phyloP scores from a whole-genome alignment of 177 flowering plant species.

The Vitis hybrid region DNA sequence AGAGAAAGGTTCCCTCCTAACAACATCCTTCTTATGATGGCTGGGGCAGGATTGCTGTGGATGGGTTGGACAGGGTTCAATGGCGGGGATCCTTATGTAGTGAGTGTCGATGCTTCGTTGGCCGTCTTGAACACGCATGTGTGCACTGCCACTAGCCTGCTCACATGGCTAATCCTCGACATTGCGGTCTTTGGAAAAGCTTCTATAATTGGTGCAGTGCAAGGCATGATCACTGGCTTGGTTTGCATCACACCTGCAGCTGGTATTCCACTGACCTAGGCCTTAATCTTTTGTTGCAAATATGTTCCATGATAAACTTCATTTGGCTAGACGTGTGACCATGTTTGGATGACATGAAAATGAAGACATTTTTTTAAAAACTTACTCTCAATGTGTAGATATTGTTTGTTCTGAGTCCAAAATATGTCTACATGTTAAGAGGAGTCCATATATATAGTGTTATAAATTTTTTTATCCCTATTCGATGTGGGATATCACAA shows the following conservation, averaged over 20 bases:
- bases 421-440: too few species aligned
- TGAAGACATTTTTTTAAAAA: too few species aligned
- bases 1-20: conserved; percentile 44
- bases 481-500: too few species aligned
- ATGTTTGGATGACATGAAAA: too few species aligned
- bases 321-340: too few species aligned
- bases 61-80: conserved; percentile 54
- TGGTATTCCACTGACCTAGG: conserved; percentile 15
- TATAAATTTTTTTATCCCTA: too few species aligned
- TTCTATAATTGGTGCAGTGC: conserved; percentile 44
- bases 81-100: conserved; percentile 44
- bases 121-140: conserved; percentile 47
- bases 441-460: too few species aligned
- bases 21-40: conserved; percentile 41
- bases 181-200: conserved; percentile 30
- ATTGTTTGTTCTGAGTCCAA: too few species aligned
- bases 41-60: conserved; percentile 49
- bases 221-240: conserved; percentile 47
- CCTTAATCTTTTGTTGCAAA: neutral
- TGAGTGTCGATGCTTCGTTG: conserved; percentile 36
- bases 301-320: too few species aligned
- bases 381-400: too few species aligned
- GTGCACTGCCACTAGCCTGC: conserved; percentile 40
- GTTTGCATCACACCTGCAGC: conserved; percentile 53
- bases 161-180: conserved; percentile 40